These are phyloP conservation scores for Fusarium sp. DNA, from an alignment of 2,329 filamentous ascomycete species.

Conservation along the genomic window DNA sequence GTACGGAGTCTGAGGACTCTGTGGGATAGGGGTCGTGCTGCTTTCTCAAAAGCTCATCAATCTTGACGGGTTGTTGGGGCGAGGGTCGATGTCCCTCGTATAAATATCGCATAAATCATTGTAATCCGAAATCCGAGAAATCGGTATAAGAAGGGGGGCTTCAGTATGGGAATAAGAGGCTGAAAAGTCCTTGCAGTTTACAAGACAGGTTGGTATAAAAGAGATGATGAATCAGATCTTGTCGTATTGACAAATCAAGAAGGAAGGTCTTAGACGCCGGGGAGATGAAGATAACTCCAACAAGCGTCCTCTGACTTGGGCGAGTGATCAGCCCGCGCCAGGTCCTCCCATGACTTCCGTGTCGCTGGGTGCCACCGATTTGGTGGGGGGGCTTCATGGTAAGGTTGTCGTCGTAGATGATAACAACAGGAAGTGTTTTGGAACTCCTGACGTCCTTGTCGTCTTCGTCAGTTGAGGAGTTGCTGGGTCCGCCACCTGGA, in stretches of 20 bases:
- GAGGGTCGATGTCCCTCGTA: conserved; percentile 1
- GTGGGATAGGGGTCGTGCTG: background rate
- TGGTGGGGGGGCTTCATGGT: conserved; percentile 48
- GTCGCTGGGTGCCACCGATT: conserved; percentile 50
- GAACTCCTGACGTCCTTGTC: background rate
- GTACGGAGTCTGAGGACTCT: background rate
- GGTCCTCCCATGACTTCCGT: conserved; percentile 37
- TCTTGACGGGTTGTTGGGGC: background rate
- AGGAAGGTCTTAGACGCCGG: conserved; percentile 50
- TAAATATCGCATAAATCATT: conserved; percentile 27
- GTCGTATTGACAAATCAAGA: background rate
- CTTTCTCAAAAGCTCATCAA: conserved; percentile 10
- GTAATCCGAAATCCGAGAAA: conserved; percentile 32
- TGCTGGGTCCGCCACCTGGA: background rate
- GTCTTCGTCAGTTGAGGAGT: conserved; percentile 2
- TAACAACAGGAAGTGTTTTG: conserved; percentile 48
- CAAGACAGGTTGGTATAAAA: conserved; percentile 22
- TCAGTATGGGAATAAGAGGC: conserved; percentile 23
- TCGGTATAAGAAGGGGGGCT: conserved; percentile 22
- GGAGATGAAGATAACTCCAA: conserved; percentile 56
- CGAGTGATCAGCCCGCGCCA: conserved; percentile 18
- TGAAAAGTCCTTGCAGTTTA: conserved; percentile 19
- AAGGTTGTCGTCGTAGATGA: conserved; percentile 58
- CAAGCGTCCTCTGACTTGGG: conserved; percentile 47
- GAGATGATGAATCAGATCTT: background rate